Evolutionary conservation across 139 green algal genomes (phyloP).

Genomic region (Coelastrella sp.): DNA sequence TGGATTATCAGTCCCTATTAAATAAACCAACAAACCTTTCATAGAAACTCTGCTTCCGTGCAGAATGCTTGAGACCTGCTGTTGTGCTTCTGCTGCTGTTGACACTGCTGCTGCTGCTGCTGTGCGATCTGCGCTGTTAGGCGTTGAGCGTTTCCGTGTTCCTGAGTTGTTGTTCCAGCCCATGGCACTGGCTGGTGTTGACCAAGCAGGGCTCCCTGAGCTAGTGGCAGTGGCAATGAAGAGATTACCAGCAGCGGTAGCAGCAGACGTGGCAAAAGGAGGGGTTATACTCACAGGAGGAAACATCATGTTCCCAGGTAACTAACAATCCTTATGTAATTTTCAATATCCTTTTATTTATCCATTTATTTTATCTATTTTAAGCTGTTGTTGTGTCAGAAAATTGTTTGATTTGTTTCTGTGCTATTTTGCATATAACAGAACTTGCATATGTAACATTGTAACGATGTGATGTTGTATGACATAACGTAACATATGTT

Average conservation of each 20-base stretch:
- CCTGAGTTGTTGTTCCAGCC: constrained; percentile 36
- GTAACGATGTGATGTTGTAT: no score
- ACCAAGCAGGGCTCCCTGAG: constrained; percentile 29
- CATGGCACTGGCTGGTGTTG: constrained; percentile 23
- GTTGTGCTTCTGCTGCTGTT: not conserved
- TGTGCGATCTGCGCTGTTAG: not conserved
- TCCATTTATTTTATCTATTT: no score
- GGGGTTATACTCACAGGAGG: constrained; percentile 24
- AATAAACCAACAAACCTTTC: no score
- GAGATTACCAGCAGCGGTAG: constrained; percentile 9
- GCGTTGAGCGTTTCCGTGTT: constrained; percentile 25
- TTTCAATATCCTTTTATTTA: not conserved
- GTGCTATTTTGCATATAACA: no score
- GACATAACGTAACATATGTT: no score
- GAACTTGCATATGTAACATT: no score
- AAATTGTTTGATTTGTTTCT: no score
- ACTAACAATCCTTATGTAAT: not conserved
- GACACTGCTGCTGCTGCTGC: not conserved
- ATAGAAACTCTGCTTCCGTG: no score
- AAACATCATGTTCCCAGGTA: constrained; percentile 32
- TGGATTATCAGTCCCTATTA: no score
- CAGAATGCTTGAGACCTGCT: not conserved
- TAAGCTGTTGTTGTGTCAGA: no score
- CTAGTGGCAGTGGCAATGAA: not conserved
- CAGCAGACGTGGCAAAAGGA: not conserved